Evolutionary conservation across 257 asterid genomes (phyloP).

Genomic region (Ilex asprella): DNA sequence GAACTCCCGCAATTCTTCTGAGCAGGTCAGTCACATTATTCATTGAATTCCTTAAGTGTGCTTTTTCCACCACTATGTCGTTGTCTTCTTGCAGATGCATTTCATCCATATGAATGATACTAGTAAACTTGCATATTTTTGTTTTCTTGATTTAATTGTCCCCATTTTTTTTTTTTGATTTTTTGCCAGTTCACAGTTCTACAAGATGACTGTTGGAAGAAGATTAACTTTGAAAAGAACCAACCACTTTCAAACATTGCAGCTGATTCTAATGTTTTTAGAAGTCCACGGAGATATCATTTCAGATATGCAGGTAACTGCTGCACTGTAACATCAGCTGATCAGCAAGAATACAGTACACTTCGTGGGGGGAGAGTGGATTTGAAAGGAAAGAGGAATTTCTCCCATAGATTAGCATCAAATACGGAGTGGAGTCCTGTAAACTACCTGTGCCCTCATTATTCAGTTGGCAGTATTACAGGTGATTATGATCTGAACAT

Average conservation of each 20-base stretch:
- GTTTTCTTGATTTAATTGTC: too few species aligned
- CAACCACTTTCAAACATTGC: constrained; percentile 20
- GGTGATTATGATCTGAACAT: constrained; percentile 10
- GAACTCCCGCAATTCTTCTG: constrained; percentile 21
- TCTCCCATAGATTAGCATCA: constrained; percentile 20
- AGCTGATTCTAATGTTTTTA: constrained; percentile 26
- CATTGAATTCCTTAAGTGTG: too few species aligned
- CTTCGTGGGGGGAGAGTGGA: constrained; percentile 16
- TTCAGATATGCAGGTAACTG: constrained; percentile 11
- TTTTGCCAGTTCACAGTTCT: background rate
- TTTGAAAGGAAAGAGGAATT: constrained; percentile 19
- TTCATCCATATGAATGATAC: too few species aligned
- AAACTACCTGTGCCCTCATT: constrained; percentile 1
- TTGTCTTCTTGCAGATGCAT: too few species aligned
- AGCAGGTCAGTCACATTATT: constrained; percentile 24
- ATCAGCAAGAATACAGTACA: constrained; percentile 16
- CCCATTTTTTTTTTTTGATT: background rate
- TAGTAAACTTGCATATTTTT: too few species aligned
- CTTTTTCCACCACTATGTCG: too few species aligned
- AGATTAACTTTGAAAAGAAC: constrained; percentile 21
- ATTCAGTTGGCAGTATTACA: constrained; percentile 13
- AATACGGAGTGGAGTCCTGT: constrained; percentile 17
- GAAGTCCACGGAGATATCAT: constrained; percentile 15
- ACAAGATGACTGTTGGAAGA: constrained; percentile 28
- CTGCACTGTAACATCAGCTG: constrained; percentile 17